Conservation (phyloP, 2,329 filamentous ascomycete genomes). For the Penicillium glabrum region DNA sequence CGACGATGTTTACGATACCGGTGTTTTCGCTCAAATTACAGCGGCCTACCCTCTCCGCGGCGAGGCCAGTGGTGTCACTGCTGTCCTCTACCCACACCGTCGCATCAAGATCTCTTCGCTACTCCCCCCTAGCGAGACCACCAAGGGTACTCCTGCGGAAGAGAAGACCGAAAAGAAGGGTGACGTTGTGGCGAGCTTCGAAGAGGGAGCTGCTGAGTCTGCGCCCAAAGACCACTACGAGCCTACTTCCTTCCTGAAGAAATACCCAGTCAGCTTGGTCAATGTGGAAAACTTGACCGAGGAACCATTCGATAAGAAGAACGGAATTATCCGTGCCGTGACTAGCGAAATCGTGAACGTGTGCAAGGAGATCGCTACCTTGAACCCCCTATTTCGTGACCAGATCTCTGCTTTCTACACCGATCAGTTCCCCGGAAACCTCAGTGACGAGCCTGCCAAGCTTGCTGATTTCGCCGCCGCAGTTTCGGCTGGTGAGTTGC, state of each 20-base stretch:
- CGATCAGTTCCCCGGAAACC: constrained; percentile 90
- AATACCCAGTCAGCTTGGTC: constrained; percentile 89
- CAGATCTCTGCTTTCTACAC: constrained; percentile 97
- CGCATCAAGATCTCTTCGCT: constrained; percentile 87
- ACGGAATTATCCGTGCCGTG: constrained; percentile 82
- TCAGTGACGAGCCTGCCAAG: constrained; percentile 91
- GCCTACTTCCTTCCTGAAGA: constrained; percentile 85
- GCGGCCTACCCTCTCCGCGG: constrained; percentile 86
- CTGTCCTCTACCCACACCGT: constrained; percentile 92
- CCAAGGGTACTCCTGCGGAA: constrained; percentile 32
- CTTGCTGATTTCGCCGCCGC: constrained; percentile 96
- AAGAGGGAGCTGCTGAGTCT: constrained; percentile 71
- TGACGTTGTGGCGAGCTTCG: constrained; percentile 95
- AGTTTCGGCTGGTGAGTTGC: constrained; percentile 88
- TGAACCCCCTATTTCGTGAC: constrained; percentile 94
- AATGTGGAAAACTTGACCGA: constrained; percentile 92
- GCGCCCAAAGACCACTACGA: constrained; percentile 66
- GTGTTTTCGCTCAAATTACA: constrained; percentile 96
- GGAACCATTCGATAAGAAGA: constrained; percentile 86
- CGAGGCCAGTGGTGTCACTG: constrained; percentile 81
- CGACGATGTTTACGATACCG: constrained; percentile 91
- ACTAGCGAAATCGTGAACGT: constrained; percentile 98
- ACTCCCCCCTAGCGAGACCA: constrained; percentile 57
- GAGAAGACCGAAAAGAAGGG: constrained; percentile 70
- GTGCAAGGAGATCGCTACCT: constrained; percentile 91